Conservation (phyloP, 108 stramenopile species). For the Fragilariopsis cylindrus region DNA sequence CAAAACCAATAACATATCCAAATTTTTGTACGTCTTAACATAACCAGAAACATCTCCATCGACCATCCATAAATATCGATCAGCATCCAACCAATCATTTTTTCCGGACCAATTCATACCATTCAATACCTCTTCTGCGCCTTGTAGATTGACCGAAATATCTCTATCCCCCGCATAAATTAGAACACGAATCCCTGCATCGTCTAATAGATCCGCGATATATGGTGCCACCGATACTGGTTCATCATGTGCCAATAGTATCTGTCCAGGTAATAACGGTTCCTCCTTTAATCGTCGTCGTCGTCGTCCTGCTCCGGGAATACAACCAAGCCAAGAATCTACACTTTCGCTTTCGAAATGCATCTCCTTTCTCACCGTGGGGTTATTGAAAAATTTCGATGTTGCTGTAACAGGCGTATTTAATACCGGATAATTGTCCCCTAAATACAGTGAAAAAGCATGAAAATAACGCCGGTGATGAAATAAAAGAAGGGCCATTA, state of each 20-base stretch:
- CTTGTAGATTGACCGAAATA: slow-evolving; percentile 53
- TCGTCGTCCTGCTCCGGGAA: slow-evolving; percentile 66
- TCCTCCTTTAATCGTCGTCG: slow-evolving; percentile 14
- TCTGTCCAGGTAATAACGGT: slow-evolving; percentile 25
- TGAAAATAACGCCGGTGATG: not conserved
- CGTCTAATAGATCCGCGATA: slow-evolving; percentile 72
- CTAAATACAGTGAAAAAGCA: not conserved
- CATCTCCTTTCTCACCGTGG: slow-evolving; percentile 50
- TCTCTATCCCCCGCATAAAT: slow-evolving; percentile 79
- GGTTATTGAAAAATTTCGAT: slow-evolving; percentile 54
- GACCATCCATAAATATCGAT: slow-evolving; percentile 58
- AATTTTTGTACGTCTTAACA: slow-evolving; percentile 44
- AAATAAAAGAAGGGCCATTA: not conserved
- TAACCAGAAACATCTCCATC: slow-evolving; percentile 54
- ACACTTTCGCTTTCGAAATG: slow-evolving; percentile 39
- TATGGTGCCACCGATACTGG: slow-evolving; percentile 64
- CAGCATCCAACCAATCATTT: slow-evolving; percentile 19
- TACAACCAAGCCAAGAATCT: slow-evolving; percentile 49
- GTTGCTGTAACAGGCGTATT: slow-evolving; percentile 13
- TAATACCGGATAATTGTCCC: slow-evolving; percentile 33
- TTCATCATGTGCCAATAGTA: slow-evolving; percentile 53
- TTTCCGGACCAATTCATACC: slow-evolving; percentile 70
- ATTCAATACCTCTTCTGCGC: slow-evolving; percentile 59
- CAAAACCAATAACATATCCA: slow-evolving; percentile 62
- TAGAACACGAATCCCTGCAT: slow-evolving; percentile 60